Conservation (phyloP, 2,329 filamentous ascomycete genomes). For the Diaporthe australafricana region DNA sequence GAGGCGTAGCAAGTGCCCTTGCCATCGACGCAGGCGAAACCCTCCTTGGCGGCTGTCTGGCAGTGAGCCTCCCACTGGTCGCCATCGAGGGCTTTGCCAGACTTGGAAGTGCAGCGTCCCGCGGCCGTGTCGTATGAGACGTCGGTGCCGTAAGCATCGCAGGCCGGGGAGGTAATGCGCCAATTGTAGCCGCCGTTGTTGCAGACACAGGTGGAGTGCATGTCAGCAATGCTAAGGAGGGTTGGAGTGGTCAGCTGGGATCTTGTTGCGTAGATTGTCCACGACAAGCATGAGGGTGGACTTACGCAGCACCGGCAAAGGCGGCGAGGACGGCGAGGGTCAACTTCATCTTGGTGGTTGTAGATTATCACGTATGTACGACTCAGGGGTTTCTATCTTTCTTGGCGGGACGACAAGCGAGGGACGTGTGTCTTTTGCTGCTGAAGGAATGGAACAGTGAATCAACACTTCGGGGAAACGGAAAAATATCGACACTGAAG, state of each 20-base stretch:
- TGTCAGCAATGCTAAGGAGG: conserved; percentile 38
- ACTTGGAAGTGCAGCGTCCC: conserved; percentile 37
- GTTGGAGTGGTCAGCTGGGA: background rate
- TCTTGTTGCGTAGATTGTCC: background rate
- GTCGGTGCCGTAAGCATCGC: conserved; percentile 35
- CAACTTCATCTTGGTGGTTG: conserved; percentile 26
- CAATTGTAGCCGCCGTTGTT: conserved; percentile 43
- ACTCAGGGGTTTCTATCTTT: background rate
- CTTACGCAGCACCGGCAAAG: conserved; percentile 32
- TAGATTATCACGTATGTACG: conserved; percentile 1
- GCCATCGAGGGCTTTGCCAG: conserved; percentile 36
- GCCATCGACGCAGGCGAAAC: conserved; percentile 40
- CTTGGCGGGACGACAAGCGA: conserved; percentile 1
- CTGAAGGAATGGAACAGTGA: conserved; percentile 14
- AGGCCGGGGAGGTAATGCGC: conserved; percentile 41
- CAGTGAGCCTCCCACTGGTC: conserved; percentile 40
- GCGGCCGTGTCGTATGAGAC: conserved; percentile 36
- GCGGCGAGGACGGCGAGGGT: conserved; percentile 28
- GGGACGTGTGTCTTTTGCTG: background rate
- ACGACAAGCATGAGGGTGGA: background rate
- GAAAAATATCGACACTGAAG: conserved; percentile 23
- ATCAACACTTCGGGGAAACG: conserved; percentile 13
- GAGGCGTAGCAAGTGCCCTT: conserved; percentile 40
- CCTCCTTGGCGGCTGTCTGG: conserved; percentile 36
- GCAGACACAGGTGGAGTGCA: conserved; percentile 41